Conservation (phyloP, 106 monocot genomes). For the Ottelia alismoides region DNA sequence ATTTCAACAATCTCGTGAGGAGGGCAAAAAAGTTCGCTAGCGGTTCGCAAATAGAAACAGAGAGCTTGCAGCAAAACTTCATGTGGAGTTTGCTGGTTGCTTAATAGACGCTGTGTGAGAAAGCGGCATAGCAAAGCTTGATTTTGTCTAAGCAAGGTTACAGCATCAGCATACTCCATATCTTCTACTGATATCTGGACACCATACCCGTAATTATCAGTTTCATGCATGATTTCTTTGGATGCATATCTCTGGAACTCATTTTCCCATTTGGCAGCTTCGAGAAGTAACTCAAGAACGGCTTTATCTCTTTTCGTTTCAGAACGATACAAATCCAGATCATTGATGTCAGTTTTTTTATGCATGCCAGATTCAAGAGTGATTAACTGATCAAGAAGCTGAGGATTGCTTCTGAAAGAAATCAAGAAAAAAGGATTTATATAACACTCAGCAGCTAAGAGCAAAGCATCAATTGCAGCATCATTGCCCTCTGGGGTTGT, state of each 20-base stretch:
- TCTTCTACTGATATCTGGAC: conserved; percentile 24
- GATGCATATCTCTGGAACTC: conserved; percentile 25
- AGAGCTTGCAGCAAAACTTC: conserved; percentile 85
- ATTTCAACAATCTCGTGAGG: conserved; percentile 64
- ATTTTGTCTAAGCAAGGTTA: conserved; percentile 83
- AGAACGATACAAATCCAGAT: conserved; percentile 30
- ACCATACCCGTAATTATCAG: conserved; percentile 4
- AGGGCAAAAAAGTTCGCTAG: conserved; percentile 56
- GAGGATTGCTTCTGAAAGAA: conserved; percentile 35
- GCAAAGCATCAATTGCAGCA: conserved; percentile 87
- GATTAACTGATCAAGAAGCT: conserved; percentile 16
- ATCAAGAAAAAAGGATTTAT: conserved; percentile 84
- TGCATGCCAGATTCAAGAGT: conserved; percentile 23
- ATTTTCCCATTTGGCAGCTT: conserved; percentile 63
- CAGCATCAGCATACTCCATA: conserved; percentile 61
- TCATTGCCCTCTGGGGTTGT: conserved; percentile 54
- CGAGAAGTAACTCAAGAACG: conserved; percentile 72
- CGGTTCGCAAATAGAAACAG: conserved; percentile 64
- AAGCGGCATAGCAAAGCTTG: conserved; percentile 67
- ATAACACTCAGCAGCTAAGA: conserved; percentile 93
- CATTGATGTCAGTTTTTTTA: conserved; percentile 23
- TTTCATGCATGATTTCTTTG: conserved; percentile 5
- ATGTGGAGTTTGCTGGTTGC: conserved; percentile 46
- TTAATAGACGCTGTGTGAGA: conserved; percentile 52
- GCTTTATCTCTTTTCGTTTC: conserved; percentile 83